phyloP scores from a whole-genome alignment of 139 green algal genomes.

The Asterochloris erici region DNA sequence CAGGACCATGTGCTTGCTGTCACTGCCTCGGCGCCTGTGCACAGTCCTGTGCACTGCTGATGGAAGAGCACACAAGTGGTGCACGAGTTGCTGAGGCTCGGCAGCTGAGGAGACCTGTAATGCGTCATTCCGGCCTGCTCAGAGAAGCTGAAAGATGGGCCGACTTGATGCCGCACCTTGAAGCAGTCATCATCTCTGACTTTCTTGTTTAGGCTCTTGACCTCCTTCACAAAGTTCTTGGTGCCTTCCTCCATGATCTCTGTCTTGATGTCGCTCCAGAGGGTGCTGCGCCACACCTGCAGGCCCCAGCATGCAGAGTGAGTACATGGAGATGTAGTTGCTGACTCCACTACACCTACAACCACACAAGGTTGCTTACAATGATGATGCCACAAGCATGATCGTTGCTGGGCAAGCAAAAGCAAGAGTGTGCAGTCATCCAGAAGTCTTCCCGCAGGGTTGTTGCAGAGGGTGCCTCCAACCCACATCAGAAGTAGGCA shows the following conservation, averaged over 20 bases:
- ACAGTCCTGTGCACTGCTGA: not conserved
- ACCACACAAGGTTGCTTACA: too few relatives aligned
- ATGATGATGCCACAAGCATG: too few relatives aligned
- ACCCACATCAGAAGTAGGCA: too few relatives aligned
- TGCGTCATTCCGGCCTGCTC: too few relatives aligned
- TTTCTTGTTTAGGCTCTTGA: conserved; percentile 46
- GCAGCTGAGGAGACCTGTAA: too few relatives aligned
- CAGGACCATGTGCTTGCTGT: not conserved
- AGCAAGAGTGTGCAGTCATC: too few relatives aligned
- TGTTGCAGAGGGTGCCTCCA: too few relatives aligned
- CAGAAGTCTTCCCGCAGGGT: too few relatives aligned
- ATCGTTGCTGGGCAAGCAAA: too few relatives aligned
- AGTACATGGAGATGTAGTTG: not conserved
- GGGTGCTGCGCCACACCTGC: conserved; percentile 59
- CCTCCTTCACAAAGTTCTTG: conserved; percentile 85
- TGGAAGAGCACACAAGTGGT: too few relatives aligned
- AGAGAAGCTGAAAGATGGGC: not conserved
- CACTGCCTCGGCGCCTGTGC: not conserved
- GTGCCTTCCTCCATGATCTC: conserved; percentile 81
- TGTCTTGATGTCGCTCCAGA: conserved; percentile 76
- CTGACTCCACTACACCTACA: not conserved
- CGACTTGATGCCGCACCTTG: conserved; percentile 27
- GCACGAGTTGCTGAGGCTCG: too few relatives aligned
- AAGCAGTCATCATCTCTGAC: conserved; percentile 71
- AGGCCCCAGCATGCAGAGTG: not conserved